phyloP scores from a whole-genome alignment of 2,329 filamentous ascomycete species.

The Trichoderma brevicompactum region DNA sequence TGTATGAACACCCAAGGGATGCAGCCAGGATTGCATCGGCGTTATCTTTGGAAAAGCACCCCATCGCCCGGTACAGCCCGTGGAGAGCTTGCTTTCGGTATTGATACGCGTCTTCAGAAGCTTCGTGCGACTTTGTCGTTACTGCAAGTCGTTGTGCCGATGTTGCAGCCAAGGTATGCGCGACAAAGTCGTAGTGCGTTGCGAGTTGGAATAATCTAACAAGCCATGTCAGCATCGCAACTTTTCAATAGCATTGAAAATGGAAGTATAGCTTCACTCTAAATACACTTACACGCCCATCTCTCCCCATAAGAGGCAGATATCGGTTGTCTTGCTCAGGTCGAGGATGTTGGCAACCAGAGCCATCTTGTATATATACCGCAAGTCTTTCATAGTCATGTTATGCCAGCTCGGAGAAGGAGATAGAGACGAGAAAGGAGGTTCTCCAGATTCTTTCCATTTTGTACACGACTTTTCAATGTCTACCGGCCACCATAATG shows the following conservation, averaged over 20 bases:
- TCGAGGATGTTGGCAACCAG: conserved; percentile 20
- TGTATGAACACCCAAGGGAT: conserved; percentile 10
- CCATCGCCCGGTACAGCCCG: conserved; percentile 12
- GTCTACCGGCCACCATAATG: conserved; percentile 13
- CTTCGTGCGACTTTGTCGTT: conserved; percentile 17
- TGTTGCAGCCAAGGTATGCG: conserved; percentile 20
- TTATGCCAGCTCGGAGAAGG: conserved; percentile 23
- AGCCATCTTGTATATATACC: conserved; percentile 24
- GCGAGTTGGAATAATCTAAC: conserved; percentile 17
- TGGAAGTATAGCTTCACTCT: too few species aligned
- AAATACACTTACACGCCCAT: conserved; percentile 15
- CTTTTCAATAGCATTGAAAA: not conserved
- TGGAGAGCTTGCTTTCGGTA: conserved; percentile 9
- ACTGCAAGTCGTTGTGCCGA: conserved; percentile 19
- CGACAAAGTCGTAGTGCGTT: conserved; percentile 20
- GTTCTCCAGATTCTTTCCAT: conserved; percentile 15
- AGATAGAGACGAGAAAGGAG: not conserved
- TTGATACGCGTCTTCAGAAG: conserved; percentile 2
- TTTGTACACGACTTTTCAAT: conserved; percentile 7
- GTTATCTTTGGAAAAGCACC: conserved; percentile 6
- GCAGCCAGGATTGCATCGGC: conserved; percentile 11
- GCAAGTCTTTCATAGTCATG: conserved; percentile 16
- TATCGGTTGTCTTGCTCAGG: conserved; percentile 11
- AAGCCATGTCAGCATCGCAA: not conserved
- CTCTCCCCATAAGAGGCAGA: conserved; percentile 19